Evolutionary conservation across 1,284 basidiomycete species (phyloP), one percentile per base, ranked within the genome.

Genomic region (Irpex sp.): DNA sequence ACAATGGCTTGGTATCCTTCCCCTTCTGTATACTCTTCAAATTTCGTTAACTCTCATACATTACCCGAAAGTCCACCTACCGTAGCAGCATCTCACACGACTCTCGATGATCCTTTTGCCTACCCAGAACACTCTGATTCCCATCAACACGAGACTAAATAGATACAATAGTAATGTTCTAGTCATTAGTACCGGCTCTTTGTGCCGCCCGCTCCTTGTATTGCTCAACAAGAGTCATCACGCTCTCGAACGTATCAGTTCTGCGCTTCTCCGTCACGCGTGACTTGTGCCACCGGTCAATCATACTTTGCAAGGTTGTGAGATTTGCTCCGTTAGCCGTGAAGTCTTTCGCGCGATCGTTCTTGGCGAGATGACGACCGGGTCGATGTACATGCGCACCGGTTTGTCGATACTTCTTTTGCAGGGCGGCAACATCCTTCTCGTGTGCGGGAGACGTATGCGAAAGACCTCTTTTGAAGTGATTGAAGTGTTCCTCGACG

Each of bases 371-470:
- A n/a, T 9, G 9, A 11, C 40, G 40, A n/a, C 40, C 40, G 40
- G 40, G 40, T 44, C n/a, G 9, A n/a, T 44, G n/a, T 9, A 44
- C n/a, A 44, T 44, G 40, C 11, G n/a, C 40, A 9, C n/a, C n/a
- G n/a, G 9, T n/a, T n/a, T 44, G 11, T 11, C 11, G n/a, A 38
- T 63, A 66, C 9, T 17, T 11, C 5, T 13, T 40, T 54, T 65
- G 64, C 2, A 65, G 62, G 6, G 13, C 11, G 15, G 38, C 37
- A n/a, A 66, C 51, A 37, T 66, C 65, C 4, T 11, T 37, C 54
- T 66, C 62, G 31, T 59, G 59, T 2, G 15, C 52, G 1, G 62
- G 65, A 9, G n/a, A 57, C 2, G 62, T 66, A 38, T 66, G 65
- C 4, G 60, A 51, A 26, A 59, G 62, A 4, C 65, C 65, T n/a